Evolutionary conservation across 2,329 filamentous ascomycete species (phyloP).

Genomic region (Colletotrichum sp.): DNA sequence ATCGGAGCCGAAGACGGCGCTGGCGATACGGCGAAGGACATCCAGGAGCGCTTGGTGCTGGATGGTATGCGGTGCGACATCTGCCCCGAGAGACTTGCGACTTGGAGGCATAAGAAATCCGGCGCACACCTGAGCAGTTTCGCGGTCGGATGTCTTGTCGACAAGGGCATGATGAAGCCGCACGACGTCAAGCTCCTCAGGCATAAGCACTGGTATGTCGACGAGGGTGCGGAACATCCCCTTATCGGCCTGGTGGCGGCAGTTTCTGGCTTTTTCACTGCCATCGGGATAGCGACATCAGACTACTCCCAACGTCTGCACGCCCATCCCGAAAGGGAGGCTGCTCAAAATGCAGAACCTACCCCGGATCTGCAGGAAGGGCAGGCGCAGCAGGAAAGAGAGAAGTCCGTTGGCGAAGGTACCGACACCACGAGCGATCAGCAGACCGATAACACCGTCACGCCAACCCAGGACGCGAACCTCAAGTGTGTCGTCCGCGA

Average conservation of each 20-base stretch:
- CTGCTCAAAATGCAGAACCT: neutral
- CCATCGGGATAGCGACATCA: conserved; percentile 59
- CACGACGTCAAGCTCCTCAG: conserved; percentile 58
- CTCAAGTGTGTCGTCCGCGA: neutral
- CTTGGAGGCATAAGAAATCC: conserved; percentile 65
- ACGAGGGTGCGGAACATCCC: conserved; percentile 68
- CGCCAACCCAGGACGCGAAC: neutral
- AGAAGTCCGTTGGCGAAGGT: neutral
- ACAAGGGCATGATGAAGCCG: conserved; percentile 58
- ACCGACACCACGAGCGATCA: conserved; percentile 1
- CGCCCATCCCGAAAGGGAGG: neutral
- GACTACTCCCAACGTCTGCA: conserved; percentile 24
- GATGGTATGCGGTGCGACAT: conserved; percentile 63
- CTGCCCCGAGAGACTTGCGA: conserved; percentile 60
- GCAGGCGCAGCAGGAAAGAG: neutral
- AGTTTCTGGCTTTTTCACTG: conserved; percentile 67
- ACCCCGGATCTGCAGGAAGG: neutral
- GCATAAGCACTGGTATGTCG: conserved; percentile 62
- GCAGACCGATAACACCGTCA: neutral
- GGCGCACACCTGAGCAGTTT: conserved; percentile 65
- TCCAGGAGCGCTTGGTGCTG: conserved; percentile 58
- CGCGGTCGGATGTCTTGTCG: conserved; percentile 61
- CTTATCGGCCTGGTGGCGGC: conserved; percentile 69
- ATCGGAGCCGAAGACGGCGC: conserved; percentile 61
- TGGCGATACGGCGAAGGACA: conserved; percentile 53